A percentile compares a stretch with the other conserved stretches of the same genome.
phyloP scores from a whole-genome alignment of 192 early-diverging fungal species.

The Neocallimastix lanati region DNA sequence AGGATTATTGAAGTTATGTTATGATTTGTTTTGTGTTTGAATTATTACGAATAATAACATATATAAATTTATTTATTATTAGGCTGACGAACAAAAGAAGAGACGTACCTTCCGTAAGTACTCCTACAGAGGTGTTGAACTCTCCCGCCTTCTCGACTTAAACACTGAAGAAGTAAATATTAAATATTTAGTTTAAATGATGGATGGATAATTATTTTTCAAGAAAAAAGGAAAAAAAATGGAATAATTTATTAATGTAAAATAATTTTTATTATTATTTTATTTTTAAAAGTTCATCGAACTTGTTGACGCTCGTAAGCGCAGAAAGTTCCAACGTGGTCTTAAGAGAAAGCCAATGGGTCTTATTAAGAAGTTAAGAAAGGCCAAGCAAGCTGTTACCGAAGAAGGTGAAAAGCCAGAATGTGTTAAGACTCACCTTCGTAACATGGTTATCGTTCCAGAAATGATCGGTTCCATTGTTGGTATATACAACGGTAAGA shows the following conservation, averaged over 20 bases:
- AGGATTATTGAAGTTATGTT: too few relatives aligned
- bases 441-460: slow-evolving; percentile 98
- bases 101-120: slow-evolving; percentile 96
- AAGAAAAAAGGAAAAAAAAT: too few relatives aligned
- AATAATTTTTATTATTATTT: too few relatives aligned
- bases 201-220: too few relatives aligned
- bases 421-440: slow-evolving; percentile 93
- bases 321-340: slow-evolving; percentile 96
- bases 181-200: too few relatives aligned
- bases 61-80: too few relatives aligned
- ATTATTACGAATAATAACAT: too few relatives aligned
- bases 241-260: too few relatives aligned
- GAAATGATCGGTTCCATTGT: slow-evolving; percentile 97
- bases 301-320: slow-evolving; percentile 82
- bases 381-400: slow-evolving; percentile 64
- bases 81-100: slow-evolving; percentile 27
- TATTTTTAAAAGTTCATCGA: slow-evolving; percentile 85
- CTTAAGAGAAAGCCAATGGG: slow-evolving; percentile 98
- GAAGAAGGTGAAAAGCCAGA: slow-evolving; percentile 83
- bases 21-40: too few relatives aligned
- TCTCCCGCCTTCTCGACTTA: slow-evolving; percentile 88
- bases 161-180: slow-evolving; percentile 64
- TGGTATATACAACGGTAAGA: slow-evolving; percentile 98
- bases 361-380: slow-evolving; percentile 97
- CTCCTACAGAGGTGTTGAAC: slow-evolving; percentile 94